Base-by-base conservation (phyloP, 495 filamentous ascomycete genomes). In the Stereocaulon alpinum region DNA sequence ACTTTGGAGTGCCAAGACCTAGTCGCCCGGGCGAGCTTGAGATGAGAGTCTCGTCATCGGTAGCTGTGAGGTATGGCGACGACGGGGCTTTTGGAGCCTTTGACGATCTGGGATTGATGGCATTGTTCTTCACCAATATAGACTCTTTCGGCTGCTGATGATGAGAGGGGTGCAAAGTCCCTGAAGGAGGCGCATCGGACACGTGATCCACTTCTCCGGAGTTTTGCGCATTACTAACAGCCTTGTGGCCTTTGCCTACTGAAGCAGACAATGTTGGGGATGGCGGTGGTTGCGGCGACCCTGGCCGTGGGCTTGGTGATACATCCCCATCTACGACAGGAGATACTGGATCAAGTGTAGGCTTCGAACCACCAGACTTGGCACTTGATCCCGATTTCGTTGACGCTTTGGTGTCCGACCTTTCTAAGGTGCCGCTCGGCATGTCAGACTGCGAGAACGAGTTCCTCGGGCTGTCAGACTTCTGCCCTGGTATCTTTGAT, bases 141-240 rank as follows among this genome's bases (percentile, higher is more conserved):
- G 87, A 88, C 64, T 87, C 80, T 42, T 83, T 82, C 0, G 88
- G 83, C 59, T 83, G 80, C 58, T 81, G 76, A 29, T 76, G 71
- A 52, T 73, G 68, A 4, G 71, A 68, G 54, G 51, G 74, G 61
- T 58, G 76, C 59, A 67, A 64, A 53, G 66, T 76, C n/a, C 85
- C 85, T 10, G 77, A 78, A 18, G 89, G 89, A 18, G 94, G 92
- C 45, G 82, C 85, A 66, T 99, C 93, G n/a, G 93, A 97, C 4
- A 99, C 89, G 64, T 89, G 82, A 66, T 95, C 94, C 17, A 99
- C 91, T 73, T 97, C 93, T 24, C 89, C 91, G 60, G 82, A 88
- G 56, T 86, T 81, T 68, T 93, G 86, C 58, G 91, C 92, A 24
- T 84, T 84, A 53, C 81, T 77, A 37, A 97, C 81, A 74, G 91